Conservation (phyloP, 371 early-diverging fungal species). For the Coemansia sp. region DNA sequence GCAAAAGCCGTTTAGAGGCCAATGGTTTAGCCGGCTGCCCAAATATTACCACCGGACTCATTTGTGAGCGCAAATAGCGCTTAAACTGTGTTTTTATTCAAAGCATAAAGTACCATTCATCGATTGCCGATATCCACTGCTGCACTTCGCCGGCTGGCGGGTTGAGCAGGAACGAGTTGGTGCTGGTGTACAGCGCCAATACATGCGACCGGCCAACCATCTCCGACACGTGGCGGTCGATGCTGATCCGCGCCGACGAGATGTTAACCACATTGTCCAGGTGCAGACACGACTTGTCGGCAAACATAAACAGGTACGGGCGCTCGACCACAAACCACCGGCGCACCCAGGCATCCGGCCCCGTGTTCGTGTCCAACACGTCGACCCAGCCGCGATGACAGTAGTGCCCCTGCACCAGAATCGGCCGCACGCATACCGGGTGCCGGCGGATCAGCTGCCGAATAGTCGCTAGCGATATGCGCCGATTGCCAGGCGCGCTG, state of each 20-base stretch:
- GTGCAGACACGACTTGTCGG: slow-evolving; percentile 60
- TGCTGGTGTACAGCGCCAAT: slow-evolving; percentile 78
- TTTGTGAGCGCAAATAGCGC: too few species aligned
- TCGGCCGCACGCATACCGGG: slow-evolving; percentile 9
- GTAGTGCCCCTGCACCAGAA: slow-evolving; percentile 36
- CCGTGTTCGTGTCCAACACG: slow-evolving; percentile 50
- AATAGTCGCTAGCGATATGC: not conserved
- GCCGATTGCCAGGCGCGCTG: not conserved
- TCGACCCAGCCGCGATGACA: slow-evolving; percentile 66
- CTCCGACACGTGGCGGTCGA: slow-evolving; percentile 63
- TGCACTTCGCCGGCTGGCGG: slow-evolving; percentile 70
- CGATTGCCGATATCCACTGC: slow-evolving; percentile 74
- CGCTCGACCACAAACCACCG: slow-evolving; percentile 83
- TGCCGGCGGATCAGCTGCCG: slow-evolving; percentile 10
- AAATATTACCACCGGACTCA: slow-evolving; percentile 8
- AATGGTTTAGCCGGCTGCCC: slow-evolving; percentile 39
- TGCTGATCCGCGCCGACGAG: slow-evolving; percentile 67
- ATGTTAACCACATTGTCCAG: slow-evolving; percentile 76
- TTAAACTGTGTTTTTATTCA: slow-evolving; percentile 35
- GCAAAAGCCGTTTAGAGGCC: not conserved
- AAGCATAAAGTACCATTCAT: slow-evolving; percentile 57
- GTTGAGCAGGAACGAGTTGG: slow-evolving; percentile 74
- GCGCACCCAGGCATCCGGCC: slow-evolving; percentile 68
- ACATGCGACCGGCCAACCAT: slow-evolving; percentile 70
- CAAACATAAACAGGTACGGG: slow-evolving; percentile 81